A percentile compares a stretch with the other conserved stretches of the same genome.
Conservation (phyloP, 1,284 basidiomycete genomes). For the Cutaneotrichosporon cyanovorans region DNA sequence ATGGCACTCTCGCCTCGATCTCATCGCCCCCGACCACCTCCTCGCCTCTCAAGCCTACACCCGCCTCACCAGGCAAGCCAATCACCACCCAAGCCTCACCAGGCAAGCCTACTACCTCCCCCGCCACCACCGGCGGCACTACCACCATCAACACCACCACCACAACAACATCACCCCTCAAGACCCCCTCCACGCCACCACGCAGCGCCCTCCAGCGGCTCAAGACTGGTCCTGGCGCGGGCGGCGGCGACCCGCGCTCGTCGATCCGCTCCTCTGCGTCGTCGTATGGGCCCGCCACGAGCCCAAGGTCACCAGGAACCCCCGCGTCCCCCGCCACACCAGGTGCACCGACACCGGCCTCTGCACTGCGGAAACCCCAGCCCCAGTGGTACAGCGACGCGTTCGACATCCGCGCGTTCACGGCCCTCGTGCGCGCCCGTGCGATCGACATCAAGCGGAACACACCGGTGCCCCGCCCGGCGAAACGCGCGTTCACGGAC, state of each 20-base stretch:
- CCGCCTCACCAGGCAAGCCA: no score
- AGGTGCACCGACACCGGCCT: background rate
- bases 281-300: background rate
- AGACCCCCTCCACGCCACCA: no score
- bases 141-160: no score
- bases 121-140: no score
- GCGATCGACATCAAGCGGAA: conserved; percentile 19
- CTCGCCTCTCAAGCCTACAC: no score
- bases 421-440: conserved; percentile 28
- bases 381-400: conserved; percentile 45
- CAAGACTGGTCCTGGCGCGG: no score
- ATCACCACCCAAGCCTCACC: no score
- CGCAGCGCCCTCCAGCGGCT: no score
- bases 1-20: background rate
- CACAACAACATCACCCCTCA: no score
- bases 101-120: no score
- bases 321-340: background rate
- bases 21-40: background rate
- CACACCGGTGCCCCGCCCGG: conserved; percentile 12
- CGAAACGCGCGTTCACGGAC: conserved; percentile 45
- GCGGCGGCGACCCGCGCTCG: background rate
- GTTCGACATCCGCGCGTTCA: conserved; percentile 39
- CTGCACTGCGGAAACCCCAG: background rate
- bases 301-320: no score
- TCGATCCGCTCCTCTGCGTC: background rate